Evolutionary conservation across 495 filamentous ascomycete species (phyloP), one percentile per base, ranked within the genome.

Genomic region (Venustampulla echinocandica): DNA sequence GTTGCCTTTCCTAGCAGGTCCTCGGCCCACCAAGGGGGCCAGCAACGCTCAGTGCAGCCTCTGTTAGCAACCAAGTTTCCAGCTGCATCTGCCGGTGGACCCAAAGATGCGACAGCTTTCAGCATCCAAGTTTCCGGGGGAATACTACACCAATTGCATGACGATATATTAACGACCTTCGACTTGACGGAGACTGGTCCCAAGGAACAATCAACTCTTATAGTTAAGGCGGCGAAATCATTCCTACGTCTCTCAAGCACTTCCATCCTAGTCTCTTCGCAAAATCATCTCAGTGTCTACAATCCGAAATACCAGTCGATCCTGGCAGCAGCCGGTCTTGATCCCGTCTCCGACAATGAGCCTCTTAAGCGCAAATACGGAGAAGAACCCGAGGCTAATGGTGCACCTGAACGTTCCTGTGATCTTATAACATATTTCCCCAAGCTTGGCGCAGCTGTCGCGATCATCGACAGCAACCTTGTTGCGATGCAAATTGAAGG

Each of bases 251-350:
- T 75, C 0, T 72, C 69, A 32, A 75, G 60, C 54, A 69, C 69
- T 4, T 75, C 73, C 2, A 58, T 76, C 4, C 62, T 76, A 21
- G 59, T 68, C 13, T 62, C 69, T 2, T 66, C 69, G 0, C 30
- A 59, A 2, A 53, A 53, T 27, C 66, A 63, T n/a, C 60, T 78
- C 14, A 61, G 52, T 10, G 60, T 86, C 14, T 83, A 80, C 54
- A 82, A 82, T 56, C 81, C 80, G 3, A 74, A 79, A 38, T 84
- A 79, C 53, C 69, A 75, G 19, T 83, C 82, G 3, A 64, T 82
- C 10, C 75, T 84, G 58, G 68, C 75, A n/a, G 63, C 67, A 11
- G 60, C 68, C 13, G 59, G 71, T 41, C 44, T 81, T 30, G 61
- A 67, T 24, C n/a, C 14, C 34, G 4, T 23, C 6, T 32, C n/a